These are phyloP conservation scores for Macroventuria anomochaeta DNA, from an alignment of 2,329 filamentous ascomycete genomes.

Conservation along the genomic window DNA sequence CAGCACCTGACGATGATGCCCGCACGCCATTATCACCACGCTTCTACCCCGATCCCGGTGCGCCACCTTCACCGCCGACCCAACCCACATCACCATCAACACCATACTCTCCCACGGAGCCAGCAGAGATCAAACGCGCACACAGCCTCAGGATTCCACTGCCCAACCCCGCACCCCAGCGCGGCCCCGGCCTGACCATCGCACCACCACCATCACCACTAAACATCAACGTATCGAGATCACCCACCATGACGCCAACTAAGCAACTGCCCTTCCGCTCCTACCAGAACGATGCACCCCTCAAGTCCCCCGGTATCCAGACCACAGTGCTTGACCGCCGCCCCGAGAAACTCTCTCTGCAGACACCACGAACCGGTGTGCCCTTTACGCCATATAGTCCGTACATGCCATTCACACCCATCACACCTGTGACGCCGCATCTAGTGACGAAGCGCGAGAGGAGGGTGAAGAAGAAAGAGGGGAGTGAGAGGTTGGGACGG, in stretches of 20 bases:
- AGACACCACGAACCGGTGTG: constrained; percentile 62
- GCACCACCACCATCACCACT: constrained; percentile 17
- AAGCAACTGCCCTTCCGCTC: constrained; percentile 46
- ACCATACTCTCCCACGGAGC: constrained; percentile 43
- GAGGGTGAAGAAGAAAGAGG: constrained; percentile 68
- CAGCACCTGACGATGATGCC: constrained; percentile 54
- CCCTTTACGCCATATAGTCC: constrained; percentile 77
- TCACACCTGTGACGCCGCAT: constrained; percentile 78
- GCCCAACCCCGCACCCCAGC: constrained; percentile 24
- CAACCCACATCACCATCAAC: constrained; percentile 44
- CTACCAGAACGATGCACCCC: constrained; percentile 29
- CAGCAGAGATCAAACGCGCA: constrained; percentile 47
- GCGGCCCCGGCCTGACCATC: constrained; percentile 4
- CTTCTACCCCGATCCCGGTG: constrained; percentile 59
- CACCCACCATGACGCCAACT: background rate
- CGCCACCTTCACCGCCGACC: constrained; percentile 61
- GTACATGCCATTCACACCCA: constrained; percentile 79
- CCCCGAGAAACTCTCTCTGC: constrained; percentile 36
- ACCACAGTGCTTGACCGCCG: constrained; percentile 54
- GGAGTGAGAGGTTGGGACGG: constrained; percentile 64
- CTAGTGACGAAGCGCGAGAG: constrained; percentile 75
- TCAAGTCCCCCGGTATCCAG: constrained; percentile 45
- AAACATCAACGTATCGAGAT: constrained; percentile 2
- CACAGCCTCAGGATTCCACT: constrained; percentile 45
- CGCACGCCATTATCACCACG: constrained; percentile 63